Evolutionary conservation across 1,284 basidiomycete species (phyloP).

Genomic region (Heimioporus punctisporus): DNA sequence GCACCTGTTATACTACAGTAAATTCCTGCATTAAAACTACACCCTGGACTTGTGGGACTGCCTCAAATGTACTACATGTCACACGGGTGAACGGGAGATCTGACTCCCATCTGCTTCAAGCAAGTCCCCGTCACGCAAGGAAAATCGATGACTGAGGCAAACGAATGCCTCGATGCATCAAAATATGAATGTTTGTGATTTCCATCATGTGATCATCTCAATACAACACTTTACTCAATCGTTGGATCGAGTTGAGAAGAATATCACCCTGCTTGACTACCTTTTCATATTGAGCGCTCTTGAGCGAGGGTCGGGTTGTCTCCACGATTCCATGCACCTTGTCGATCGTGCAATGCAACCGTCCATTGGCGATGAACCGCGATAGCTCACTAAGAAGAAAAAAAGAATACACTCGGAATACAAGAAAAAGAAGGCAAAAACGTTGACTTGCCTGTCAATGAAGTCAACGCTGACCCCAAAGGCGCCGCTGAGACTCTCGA

Average conservation of each 20-base stretch:
- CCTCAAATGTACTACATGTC: too few relatives aligned
- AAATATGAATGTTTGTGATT: too few relatives aligned
- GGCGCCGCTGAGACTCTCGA: constrained; percentile 85
- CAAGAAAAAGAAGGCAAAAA: neutral
- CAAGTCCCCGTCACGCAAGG: too few relatives aligned
- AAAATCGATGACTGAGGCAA: too few relatives aligned
- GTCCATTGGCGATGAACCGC: constrained; percentile 90
- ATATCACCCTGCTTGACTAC: constrained; percentile 90
- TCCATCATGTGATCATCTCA: too few relatives aligned
- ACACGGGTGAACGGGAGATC: too few relatives aligned
- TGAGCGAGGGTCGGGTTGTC: constrained; percentile 87
- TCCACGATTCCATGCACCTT: constrained; percentile 94
- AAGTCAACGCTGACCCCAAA: constrained; percentile 94
- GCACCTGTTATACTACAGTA: too few relatives aligned
- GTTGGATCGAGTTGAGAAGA: constrained; percentile 79
- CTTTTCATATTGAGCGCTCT: constrained; percentile 91
- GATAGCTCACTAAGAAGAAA: constrained; percentile 74
- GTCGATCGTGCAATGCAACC: constrained; percentile 92
- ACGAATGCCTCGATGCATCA: too few relatives aligned
- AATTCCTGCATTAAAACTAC: too few relatives aligned
- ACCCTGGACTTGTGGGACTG: too few relatives aligned
- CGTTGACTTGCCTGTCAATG: constrained; percentile 73
- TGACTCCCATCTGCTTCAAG: too few relatives aligned
- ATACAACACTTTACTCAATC: constrained; percentile 77
- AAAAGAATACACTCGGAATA: too few relatives aligned